These are phyloP conservation scores for Tephrocybe rancida DNA, from an alignment of 768 basidiomycete genomes.

Conservation along the genomic window DNA sequence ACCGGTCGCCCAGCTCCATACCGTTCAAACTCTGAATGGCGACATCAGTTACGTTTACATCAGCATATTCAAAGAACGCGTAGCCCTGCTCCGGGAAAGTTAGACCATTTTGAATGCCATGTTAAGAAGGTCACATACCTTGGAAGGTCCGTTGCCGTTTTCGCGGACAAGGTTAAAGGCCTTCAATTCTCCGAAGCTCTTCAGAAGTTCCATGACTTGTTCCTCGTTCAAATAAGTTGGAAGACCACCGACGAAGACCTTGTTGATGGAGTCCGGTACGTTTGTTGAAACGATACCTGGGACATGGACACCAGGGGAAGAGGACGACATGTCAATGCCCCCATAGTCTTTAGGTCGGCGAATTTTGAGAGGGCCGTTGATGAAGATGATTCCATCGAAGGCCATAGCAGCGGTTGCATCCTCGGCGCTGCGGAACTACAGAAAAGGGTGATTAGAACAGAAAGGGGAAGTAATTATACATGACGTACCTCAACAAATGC, in stretches of 20 bases:
- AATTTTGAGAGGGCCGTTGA: conserved; percentile 95
- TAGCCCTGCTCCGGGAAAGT: conserved; percentile 68
- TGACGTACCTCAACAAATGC: conserved; percentile 91
- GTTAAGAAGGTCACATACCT: conserved; percentile 48
- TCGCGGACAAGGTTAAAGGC: conserved; percentile 99
- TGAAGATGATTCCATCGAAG: conserved; percentile 96
- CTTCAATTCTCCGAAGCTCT: conserved; percentile 96
- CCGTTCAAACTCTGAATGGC: conserved; percentile 96
- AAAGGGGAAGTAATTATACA: not conserved
- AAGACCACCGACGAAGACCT: conserved; percentile 95
- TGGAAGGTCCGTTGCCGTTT: conserved; percentile 84
- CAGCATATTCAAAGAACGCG: conserved; percentile 98
- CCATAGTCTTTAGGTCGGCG: conserved; percentile 97
- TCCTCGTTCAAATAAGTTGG: conserved; percentile 97
- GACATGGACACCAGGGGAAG: conserved; percentile 73
- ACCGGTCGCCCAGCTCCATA: conserved; percentile 97
- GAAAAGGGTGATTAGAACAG: conserved; percentile 13
- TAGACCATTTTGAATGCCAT: not conserved
- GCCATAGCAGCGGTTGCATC: conserved; percentile 97
- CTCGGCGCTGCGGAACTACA: conserved; percentile 95
- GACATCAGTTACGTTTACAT: conserved; percentile 85
- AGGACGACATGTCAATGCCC: conserved; percentile 61
- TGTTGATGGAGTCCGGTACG: conserved; percentile 97
- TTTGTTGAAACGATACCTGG: conserved; percentile 96
- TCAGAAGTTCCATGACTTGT: conserved; percentile 96